Evolutionary conservation across 1,284 basidiomycete genomes (phyloP).

Genomic region (Ceratobasidium sp.): DNA sequence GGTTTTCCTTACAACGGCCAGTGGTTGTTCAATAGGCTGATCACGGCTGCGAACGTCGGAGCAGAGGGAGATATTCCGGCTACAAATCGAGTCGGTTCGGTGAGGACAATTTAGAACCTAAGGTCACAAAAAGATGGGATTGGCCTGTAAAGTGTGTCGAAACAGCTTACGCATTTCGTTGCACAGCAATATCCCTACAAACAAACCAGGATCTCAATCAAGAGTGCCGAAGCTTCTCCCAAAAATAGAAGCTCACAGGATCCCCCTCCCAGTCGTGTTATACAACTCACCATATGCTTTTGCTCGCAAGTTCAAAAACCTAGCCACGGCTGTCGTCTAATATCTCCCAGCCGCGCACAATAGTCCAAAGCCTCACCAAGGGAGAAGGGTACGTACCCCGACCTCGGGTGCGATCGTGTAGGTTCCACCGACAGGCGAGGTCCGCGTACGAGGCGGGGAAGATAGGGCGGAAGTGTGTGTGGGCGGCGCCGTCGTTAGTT

Average conservation of each 20-base stretch:
- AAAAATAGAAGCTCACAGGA: constrained; percentile 61
- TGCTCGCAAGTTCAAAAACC: constrained; percentile 67
- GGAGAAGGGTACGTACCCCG: constrained; percentile 68
- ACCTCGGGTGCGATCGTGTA: constrained; percentile 61
- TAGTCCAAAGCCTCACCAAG: constrained; percentile 77
- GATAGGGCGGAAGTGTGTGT: constrained; percentile 69
- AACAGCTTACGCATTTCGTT: no score
- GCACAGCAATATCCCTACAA: no score
- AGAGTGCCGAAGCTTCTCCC: no score
- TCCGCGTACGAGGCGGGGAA: constrained; percentile 77
- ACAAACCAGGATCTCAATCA: no score
- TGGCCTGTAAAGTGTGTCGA: no score
- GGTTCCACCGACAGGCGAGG: constrained; percentile 53
- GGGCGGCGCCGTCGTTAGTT: constrained; percentile 70
- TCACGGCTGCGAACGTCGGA: no score
- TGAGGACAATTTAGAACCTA: no score
- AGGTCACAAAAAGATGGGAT: no score
- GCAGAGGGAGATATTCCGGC: no score
- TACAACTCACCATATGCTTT: constrained; percentile 66
- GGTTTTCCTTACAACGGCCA: no score
- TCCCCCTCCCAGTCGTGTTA: constrained; percentile 61
- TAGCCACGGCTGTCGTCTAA: constrained; percentile 66
- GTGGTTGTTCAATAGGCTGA: no score
- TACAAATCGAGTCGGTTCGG: no score
- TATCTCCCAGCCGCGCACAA: constrained; percentile 70